A percentile compares a stretch with the other conserved stretches of the same genome.
phyloP scores from a whole-genome alignment of 2,329 filamentous ascomycete species.

The Aspergillus ibericus region DNA sequence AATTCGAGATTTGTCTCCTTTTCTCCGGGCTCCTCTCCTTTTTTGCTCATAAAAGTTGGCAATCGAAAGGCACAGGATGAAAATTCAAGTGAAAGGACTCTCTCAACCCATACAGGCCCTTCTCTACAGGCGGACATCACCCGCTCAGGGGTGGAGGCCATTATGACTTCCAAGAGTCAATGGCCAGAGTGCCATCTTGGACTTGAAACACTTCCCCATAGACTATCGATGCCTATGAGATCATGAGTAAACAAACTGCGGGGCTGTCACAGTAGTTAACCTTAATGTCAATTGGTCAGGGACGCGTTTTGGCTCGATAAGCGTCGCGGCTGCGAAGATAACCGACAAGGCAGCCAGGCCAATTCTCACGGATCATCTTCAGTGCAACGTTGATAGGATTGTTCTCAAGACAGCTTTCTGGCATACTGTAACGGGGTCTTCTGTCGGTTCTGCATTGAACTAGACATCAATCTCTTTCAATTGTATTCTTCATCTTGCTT shows the following conservation, averaged over 20 bases:
- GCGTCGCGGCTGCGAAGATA: neutral
- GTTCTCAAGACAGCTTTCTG: neutral
- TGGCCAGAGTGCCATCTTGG: no score
- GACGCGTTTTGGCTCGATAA: neutral
- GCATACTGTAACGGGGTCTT: neutral
- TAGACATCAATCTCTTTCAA: neutral
- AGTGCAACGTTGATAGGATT: neutral
- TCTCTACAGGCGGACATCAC: no score
- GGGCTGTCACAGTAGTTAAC: neutral
- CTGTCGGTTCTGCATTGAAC: neutral
- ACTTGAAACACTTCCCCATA: no score
- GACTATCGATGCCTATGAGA: no score
- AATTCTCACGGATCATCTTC: neutral
- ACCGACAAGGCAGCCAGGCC: neutral
- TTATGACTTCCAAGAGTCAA: no score
- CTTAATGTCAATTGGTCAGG: neutral
- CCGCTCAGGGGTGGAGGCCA: no score
- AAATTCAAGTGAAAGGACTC: no score
- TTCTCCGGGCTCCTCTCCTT: no score
- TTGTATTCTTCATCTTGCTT: neutral
- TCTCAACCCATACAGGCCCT: no score
- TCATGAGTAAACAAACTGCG: neutral
- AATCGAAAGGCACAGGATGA: no score
- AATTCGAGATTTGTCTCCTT: no score
- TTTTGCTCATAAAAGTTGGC: no score